Evolutionary conservation across 805 yeast genomes (phyloP).

Genomic region (Debaryomyces maramus): DNA sequence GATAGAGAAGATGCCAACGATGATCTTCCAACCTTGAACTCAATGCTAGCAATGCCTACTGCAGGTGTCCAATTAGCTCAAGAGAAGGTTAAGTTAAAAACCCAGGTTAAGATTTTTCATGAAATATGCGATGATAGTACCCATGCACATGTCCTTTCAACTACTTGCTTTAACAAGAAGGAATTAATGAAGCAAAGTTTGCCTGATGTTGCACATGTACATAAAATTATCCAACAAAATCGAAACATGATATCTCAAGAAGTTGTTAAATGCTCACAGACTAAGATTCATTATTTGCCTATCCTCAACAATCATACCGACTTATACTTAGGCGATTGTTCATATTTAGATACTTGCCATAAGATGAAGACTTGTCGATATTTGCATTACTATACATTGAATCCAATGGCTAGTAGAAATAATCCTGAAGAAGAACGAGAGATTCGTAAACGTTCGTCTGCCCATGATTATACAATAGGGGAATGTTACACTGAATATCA

Average conservation of each 20-base stretch:
- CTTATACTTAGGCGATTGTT: slow-evolving; percentile 77
- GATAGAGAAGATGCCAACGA: no score
- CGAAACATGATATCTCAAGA: slow-evolving; percentile 17
- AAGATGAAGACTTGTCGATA: slow-evolving; percentile 78
- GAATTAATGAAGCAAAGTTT: slow-evolving; percentile 11
- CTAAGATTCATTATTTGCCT: slow-evolving; percentile 31
- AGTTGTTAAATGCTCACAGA: slow-evolving; percentile 21
- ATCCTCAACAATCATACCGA: slow-evolving; percentile 58
- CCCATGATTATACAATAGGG: slow-evolving; percentile 49
- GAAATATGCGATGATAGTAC: slow-evolving; percentile 49
- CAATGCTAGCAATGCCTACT: slow-evolving; percentile 32
- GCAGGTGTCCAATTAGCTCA: slow-evolving; percentile 41
- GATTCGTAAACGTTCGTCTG: slow-evolving; percentile 13
- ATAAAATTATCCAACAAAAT: slow-evolving; percentile 14
- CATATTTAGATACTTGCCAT: slow-evolving; percentile 92
- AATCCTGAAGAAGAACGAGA: slow-evolving; percentile 9
- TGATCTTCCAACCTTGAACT: slow-evolving; percentile 11
- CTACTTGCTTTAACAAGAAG: slow-evolving; percentile 21
- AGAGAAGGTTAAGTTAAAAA: slow-evolving; percentile 39
- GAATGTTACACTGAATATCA: slow-evolving; percentile 41
- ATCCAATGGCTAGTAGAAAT: slow-evolving; percentile 28
- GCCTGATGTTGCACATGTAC: slow-evolving; percentile 9
- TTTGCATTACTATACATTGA: slow-evolving; percentile 66
- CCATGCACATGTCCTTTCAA: slow-evolving; percentile 32
- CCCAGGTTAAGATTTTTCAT: slow-evolving; percentile 43